Conservation (phyloP, 306 rosid species). For the Vigna radiata region DNA sequence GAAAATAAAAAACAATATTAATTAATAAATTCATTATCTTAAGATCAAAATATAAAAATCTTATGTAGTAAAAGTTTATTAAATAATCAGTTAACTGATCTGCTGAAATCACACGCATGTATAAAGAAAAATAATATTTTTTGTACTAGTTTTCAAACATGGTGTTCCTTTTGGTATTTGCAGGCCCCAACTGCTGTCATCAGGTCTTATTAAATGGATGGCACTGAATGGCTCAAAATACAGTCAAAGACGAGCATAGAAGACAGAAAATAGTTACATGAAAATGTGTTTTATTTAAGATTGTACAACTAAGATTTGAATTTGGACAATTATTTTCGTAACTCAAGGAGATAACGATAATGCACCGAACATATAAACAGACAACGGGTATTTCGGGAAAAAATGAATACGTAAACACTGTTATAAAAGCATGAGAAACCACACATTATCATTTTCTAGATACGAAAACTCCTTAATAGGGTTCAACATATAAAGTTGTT, state of each 20-base stretch:
- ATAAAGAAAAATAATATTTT: not conserved
- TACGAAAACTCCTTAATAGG: not conserved
- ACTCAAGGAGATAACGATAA: constrained; percentile 7
- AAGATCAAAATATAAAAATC: too few species aligned
- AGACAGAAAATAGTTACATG: constrained; percentile 2
- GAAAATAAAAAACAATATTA: too few species aligned
- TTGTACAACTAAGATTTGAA: constrained; percentile 23
- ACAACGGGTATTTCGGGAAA: not conserved
- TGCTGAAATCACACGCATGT: not conserved
- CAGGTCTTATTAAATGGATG: constrained; percentile 22
- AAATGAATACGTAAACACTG: not conserved
- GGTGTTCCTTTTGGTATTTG: constrained; percentile 10
- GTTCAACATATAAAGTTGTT: constrained; percentile 5
- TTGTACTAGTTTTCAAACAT: not conserved
- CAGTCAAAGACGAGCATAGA: constrained; percentile 39
- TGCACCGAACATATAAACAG: constrained; percentile 22
- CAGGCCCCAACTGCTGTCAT: constrained; percentile 20
- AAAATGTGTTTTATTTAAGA: not conserved
- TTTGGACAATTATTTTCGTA: constrained; percentile 14
- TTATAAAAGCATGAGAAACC: constrained; percentile 7
- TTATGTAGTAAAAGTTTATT: not conserved
- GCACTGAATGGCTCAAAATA: constrained; percentile 32
- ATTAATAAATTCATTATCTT: too few species aligned
- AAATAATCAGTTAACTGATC: not conserved
- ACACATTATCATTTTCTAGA: constrained; percentile 7